These are phyloP conservation scores for Ustilago esculenta DNA, from an alignment of 1,284 basidiomycete genomes.

Conservation along the genomic window DNA sequence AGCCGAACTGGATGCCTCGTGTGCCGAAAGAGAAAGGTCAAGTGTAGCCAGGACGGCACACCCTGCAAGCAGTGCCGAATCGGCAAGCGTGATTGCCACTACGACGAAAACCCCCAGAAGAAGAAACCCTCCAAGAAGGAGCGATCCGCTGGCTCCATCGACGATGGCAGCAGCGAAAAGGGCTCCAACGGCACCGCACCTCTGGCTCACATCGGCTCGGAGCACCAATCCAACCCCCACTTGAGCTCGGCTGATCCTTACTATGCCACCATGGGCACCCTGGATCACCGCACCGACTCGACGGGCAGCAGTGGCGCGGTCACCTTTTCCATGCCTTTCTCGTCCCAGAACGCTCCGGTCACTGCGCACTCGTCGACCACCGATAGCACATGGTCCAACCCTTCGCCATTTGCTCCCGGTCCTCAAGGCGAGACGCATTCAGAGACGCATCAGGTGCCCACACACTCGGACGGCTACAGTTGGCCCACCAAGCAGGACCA, in stretches of 20 bases:
- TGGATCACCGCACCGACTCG: constrained; percentile 38
- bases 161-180: constrained; percentile 40
- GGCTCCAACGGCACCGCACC: constrained; percentile 31
- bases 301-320: constrained; percentile 33
- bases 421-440: constrained; percentile 42
- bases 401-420: constrained; percentile 39
- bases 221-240: constrained; percentile 16
- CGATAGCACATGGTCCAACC: constrained; percentile 43
- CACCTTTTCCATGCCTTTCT: constrained; percentile 50
- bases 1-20: constrained; percentile 59
- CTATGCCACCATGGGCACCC: constrained; percentile 24
- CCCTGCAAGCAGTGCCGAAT: constrained; percentile 62
- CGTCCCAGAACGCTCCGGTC: constrained; percentile 20
- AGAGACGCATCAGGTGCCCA: constrained; percentile 19
- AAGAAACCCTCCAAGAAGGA: constrained; percentile 49
- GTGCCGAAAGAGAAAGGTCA: constrained; percentile 63
- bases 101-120: constrained; percentile 57
- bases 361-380: constrained; percentile 32
- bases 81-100: constrained; percentile 62
- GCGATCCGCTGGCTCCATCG: constrained; percentile 31
- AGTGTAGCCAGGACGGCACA: constrained; percentile 60
- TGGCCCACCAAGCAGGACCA: constrained; percentile 67
- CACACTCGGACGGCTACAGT: constrained; percentile 39
- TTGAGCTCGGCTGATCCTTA: constrained; percentile 30
- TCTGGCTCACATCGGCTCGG: constrained; percentile 20